Conservation (phyloP, 306 rosid species). For the Cicer cuneatum region DNA sequence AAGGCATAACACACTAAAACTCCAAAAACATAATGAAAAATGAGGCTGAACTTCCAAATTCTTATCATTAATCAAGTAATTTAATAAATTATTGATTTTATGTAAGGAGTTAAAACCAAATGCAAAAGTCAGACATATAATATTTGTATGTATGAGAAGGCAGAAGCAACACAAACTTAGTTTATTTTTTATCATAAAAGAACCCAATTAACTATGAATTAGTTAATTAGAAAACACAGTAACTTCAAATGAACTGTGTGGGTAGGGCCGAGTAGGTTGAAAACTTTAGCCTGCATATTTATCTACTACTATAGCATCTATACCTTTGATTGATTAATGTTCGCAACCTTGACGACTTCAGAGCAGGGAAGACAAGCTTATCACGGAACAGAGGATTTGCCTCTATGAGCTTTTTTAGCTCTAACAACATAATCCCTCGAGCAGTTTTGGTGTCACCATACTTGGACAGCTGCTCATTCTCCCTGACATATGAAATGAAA, state of each 20-base stretch:
- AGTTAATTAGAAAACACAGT: conserved; percentile 4
- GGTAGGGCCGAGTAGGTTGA: conserved; percentile 8
- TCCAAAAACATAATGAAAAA: neutral
- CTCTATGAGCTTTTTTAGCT: conserved; percentile 81
- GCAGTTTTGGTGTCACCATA: conserved; percentile 89
- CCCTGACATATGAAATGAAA: conserved; percentile 59
- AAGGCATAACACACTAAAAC: conserved; percentile 33
- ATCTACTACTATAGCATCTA: conserved; percentile 37
- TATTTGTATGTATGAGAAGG: neutral
- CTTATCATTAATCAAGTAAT: conserved; percentile 22
- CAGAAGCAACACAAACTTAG: conserved; percentile 8
- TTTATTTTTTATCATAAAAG: conserved; percentile 13
- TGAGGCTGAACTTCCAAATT: conserved; percentile 18
- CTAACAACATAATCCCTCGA: conserved; percentile 81
- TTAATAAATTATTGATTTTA: neutral
- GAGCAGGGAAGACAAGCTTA: conserved; percentile 75
- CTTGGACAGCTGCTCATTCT: conserved; percentile 82
- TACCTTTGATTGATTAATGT: conserved; percentile 91
- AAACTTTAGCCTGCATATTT: conserved; percentile 26
- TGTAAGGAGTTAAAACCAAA: conserved; percentile 16
- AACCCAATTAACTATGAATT: conserved; percentile 25
- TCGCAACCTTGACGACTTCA: conserved; percentile 75
- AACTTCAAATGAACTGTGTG: conserved; percentile 17
- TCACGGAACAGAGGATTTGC: conserved; percentile 87
- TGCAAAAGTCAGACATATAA: conserved; percentile 25